phyloP scores from a whole-genome alignment of 805 yeast species.

The Lachancea meyersii region DNA sequence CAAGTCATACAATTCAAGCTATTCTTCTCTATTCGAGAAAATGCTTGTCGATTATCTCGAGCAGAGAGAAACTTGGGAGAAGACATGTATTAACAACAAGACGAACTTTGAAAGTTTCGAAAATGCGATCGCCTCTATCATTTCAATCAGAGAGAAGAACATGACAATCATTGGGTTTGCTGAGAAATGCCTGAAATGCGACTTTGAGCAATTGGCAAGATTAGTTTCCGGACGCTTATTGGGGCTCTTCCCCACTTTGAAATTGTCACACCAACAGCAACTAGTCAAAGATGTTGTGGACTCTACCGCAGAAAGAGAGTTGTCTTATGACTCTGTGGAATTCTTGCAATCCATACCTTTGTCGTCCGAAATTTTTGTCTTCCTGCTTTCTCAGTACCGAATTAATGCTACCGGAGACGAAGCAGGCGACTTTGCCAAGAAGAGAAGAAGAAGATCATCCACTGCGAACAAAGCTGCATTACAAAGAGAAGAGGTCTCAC shows the following conservation, averaged over 20 bases:
- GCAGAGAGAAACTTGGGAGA: conserved; percentile 42
- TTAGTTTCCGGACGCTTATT: conserved; percentile 47
- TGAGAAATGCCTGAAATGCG: conserved; percentile 44
- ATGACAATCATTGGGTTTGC: conserved; percentile 55
- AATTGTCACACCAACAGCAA: conserved; percentile 49
- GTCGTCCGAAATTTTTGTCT: conserved; percentile 50
- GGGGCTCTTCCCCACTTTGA: conserved; percentile 51
- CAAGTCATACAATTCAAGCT: conserved; percentile 24
- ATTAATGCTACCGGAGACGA: conserved; percentile 41
- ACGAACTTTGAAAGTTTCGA: conserved; percentile 54
- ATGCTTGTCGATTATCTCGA: conserved; percentile 42
- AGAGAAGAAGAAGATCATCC: conserved; percentile 74
- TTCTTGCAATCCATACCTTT: conserved; percentile 50
- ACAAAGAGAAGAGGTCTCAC: conserved; percentile 59
- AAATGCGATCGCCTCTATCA: conserved; percentile 46
- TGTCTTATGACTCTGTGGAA: conserved; percentile 47
- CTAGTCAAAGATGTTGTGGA: conserved; percentile 58
- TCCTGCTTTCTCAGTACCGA: conserved; percentile 53
- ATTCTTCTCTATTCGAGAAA: conserved; percentile 44
- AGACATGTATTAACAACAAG: conserved; percentile 42
- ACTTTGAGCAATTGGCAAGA: conserved; percentile 39
- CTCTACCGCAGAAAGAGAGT: conserved; percentile 39
- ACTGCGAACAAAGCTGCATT: conserved; percentile 71
- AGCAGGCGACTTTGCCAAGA: conserved; percentile 46
- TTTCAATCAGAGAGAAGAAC: conserved; percentile 56